Evolutionary conservation across 768 basidiomycete species (phyloP).

Genomic region (Hericium coralloides): DNA sequence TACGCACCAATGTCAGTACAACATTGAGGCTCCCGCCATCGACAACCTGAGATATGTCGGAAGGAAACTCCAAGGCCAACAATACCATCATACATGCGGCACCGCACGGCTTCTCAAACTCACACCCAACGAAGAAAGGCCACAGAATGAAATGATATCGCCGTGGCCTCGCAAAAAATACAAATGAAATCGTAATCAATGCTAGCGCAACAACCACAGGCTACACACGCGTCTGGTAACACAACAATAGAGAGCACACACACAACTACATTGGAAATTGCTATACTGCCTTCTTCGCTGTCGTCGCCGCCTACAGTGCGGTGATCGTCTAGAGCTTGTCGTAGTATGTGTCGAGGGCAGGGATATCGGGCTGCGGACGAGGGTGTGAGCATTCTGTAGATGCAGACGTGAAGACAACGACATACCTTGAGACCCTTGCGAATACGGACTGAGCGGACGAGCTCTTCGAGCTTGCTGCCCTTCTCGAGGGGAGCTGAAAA

Average conservation of each 20-base stretch:
- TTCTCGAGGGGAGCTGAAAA: conserved; percentile 69
- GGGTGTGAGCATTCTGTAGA: conserved; percentile 9
- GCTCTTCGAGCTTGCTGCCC: conserved; percentile 83
- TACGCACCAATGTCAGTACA: too few species aligned
- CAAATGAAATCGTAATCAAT: neutral
- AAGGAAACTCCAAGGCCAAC: too few species aligned
- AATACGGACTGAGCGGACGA: conserved; percentile 72
- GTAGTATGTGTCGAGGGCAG: conserved; percentile 82
- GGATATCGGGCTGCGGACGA: conserved; percentile 67
- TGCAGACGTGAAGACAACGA: neutral
- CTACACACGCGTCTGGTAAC: neutral
- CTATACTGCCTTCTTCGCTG: neutral
- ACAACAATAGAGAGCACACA: neutral
- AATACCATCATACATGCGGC: too few species aligned
- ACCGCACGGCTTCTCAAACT: too few species aligned
- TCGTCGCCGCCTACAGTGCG: neutral
- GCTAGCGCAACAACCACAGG: neutral
- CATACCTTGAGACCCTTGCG: conserved; percentile 93
- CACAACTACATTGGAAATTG: neutral
- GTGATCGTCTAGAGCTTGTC: conserved; percentile 65
- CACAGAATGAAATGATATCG: too few species aligned
- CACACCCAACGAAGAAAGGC: too few species aligned
- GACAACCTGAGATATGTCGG: too few species aligned
- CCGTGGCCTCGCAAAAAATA: neutral
- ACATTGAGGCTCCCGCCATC: too few species aligned